Conservation (phyloP, 2,329 filamentous ascomycete species). For the Hypoxylon sp. region DNA sequence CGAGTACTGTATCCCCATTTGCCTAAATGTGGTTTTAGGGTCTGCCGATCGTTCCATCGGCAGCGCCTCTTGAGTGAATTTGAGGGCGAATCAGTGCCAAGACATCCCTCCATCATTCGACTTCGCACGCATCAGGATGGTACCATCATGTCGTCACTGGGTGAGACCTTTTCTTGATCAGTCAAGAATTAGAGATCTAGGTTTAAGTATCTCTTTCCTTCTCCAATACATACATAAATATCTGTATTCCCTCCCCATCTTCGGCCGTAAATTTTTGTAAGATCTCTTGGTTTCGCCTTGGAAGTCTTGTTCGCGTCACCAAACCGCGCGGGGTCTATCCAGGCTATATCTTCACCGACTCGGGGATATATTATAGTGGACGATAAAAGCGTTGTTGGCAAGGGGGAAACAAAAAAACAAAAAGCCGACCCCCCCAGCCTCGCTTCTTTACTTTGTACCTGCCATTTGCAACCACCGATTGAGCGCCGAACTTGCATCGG, state of each 20-base stretch:
- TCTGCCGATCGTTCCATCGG: conserved; percentile 41
- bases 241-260: conserved; percentile 23
- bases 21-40: conserved; percentile 42
- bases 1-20: conserved; percentile 33
- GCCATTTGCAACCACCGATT: conserved; percentile 34
- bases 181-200: conserved; percentile 20
- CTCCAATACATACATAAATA: conserved; percentile 40
- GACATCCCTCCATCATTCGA: conserved; percentile 39
- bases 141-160: conserved; percentile 45
- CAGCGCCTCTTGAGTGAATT: conserved; percentile 40
- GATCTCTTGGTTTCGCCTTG: conserved; percentile 36
- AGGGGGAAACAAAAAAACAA: no score
- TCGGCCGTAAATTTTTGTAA: conserved; percentile 30
- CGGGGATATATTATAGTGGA: conserved; percentile 13
- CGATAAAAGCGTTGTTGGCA: conserved; percentile 7
- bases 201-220: conserved; percentile 4
- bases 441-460: conserved; percentile 16
- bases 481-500: conserved; percentile 19
- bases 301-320: conserved; percentile 23
- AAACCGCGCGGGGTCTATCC: conserved; percentile 2
- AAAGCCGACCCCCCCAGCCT: not conserved
- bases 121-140: conserved; percentile 36
- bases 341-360: conserved; percentile 26
- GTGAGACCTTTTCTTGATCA: conserved; percentile 22
- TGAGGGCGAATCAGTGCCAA: conserved; percentile 40